Conservation (phyloP, 2,329 filamentous ascomycete species). For the Hirsutella thompsonii region DNA sequence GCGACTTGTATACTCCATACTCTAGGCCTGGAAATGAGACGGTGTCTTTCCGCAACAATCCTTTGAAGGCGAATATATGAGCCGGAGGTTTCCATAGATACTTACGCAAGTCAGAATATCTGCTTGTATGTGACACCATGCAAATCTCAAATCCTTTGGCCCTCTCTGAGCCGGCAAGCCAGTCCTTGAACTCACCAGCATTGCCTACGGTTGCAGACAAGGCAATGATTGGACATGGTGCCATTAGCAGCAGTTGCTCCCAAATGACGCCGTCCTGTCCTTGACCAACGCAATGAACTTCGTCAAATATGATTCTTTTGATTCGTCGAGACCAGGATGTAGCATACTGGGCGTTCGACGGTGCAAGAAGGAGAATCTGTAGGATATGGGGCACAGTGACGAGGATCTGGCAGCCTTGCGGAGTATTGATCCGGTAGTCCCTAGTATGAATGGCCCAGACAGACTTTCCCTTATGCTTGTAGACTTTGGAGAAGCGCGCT, state of each 20-base stretch:
- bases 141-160: conserved; percentile 49
- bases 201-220: conserved; percentile 73
- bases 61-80: conserved; percentile 33
- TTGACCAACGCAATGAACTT: conserved; percentile 70
- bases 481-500: conserved; percentile 57
- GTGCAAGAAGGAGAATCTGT: conserved; percentile 62
- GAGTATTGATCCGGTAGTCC: conserved; percentile 63
- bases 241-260: conserved; percentile 64
- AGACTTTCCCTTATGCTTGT: conserved; percentile 46
- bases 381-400: conserved; percentile 69
- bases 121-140: conserved; percentile 54
- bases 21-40: conserved; percentile 34
- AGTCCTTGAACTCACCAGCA: conserved; percentile 53
- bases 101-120: conserved; percentile 70
- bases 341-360: conserved; percentile 44
- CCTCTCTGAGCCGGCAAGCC: conserved; percentile 53
- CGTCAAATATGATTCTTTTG: conserved; percentile 69
- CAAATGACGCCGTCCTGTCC: conserved; percentile 64
- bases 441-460: conserved; percentile 72
- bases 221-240: conserved; percentile 66
- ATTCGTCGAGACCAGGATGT: conserved; percentile 52
- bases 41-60: conserved; percentile 28
- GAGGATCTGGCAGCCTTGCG: conserved; percentile 58
- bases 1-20: conserved; percentile 22
- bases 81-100: conserved; percentile 47